These are phyloP conservation scores for Sugiyamaella novakii DNA, from an alignment of 1,139 yeast species.

Conservation along the genomic window DNA sequence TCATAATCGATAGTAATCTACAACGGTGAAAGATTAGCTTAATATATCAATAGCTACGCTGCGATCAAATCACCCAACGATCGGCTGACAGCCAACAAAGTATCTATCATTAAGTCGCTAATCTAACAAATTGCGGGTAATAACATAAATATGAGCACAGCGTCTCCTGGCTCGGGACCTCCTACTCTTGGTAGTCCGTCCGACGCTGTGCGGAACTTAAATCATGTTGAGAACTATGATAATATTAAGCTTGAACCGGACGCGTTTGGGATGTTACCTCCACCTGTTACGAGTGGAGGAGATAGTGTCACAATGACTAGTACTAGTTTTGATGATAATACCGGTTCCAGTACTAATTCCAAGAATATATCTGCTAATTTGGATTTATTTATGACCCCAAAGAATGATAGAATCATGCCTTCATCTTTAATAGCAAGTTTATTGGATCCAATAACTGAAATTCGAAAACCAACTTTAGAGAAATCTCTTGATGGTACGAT, in stretches of 20 bases:
- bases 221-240: conserved; percentile 3
- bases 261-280: conserved; percentile 19
- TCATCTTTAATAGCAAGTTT: conserved; percentile 17
- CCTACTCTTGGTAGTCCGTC: conserved; percentile 10
- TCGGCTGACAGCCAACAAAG: no score
- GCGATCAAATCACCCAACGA: no score
- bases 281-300: not conserved
- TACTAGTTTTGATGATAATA: not conserved
- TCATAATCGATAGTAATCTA: no score
- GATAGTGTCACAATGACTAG: not conserved
- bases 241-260: conserved; percentile 16
- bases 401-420: conserved; percentile 16
- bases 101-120: not conserved
- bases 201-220: conserved; percentile 18
- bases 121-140: not conserved
- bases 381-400: conserved; percentile 21
- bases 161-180: conserved; percentile 19
- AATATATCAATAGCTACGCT: not conserved
- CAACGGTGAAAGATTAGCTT: no score
- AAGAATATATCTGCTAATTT: not conserved
- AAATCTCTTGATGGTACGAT: conserved; percentile 1
- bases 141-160: conserved; percentile 17
- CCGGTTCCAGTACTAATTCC: not conserved
- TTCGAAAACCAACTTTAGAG: conserved; percentile 22
- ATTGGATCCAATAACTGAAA: conserved; percentile 21